These are phyloP conservation scores for Eucalyptus brandiana DNA, from an alignment of 345 rosid genomes.

Conservation along the genomic window DNA sequence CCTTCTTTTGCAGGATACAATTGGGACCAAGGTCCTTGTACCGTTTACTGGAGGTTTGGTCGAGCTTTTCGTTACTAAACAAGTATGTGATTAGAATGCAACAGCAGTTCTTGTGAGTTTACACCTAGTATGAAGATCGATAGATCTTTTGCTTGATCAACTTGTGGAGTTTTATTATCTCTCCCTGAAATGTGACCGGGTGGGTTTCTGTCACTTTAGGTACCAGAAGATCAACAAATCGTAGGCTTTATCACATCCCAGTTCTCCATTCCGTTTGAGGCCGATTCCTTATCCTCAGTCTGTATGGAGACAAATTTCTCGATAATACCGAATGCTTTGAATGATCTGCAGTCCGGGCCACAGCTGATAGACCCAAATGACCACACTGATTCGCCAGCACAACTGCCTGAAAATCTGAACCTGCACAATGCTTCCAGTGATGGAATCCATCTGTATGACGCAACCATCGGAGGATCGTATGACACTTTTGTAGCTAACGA, in stretches of 20 bases:
- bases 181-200: not conserved
- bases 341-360: conserved; percentile 18
- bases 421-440: conserved; percentile 25
- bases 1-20: conserved; percentile 31
- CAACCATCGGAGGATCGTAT: conserved; percentile 15
- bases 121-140: not conserved
- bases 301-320: conserved; percentile 6
- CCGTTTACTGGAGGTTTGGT: conserved; percentile 74
- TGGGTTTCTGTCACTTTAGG: conserved; percentile 14
- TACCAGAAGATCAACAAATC: conserved; percentile 57
- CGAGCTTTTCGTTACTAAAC: conserved; percentile 68
- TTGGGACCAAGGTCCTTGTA: conserved; percentile 73
- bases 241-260: conserved; percentile 52
- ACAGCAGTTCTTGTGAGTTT: not conserved
- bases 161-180: not conserved
- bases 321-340: not conserved
- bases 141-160: not conserved
- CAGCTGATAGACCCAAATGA: conserved; percentile 3
- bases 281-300: conserved; percentile 12
- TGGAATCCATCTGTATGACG: conserved; percentile 7
- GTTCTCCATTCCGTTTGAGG: conserved; percentile 36
- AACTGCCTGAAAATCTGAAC: conserved; percentile 16
- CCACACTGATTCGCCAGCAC: conserved; percentile 4
- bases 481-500: not conserved
- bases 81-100: conserved; percentile 18